A percentile compares a stretch with the other conserved stretches of the same genome.
phyloP scores from a whole-genome alignment of 768 basidiomycete species.

The Hebeloma cylindrosporum region DNA sequence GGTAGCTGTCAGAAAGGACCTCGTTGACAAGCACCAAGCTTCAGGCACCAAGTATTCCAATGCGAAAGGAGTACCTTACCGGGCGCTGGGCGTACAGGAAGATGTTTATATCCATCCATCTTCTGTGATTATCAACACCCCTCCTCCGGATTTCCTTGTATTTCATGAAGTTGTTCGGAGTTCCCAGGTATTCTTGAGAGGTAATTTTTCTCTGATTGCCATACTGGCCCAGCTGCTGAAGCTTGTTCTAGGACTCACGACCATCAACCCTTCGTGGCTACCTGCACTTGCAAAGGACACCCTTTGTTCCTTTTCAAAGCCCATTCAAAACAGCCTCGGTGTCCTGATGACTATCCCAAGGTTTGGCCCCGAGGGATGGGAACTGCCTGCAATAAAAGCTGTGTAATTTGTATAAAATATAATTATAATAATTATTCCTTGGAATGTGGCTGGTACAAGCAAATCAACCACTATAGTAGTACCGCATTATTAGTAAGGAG shows the following conservation, averaged over 20 bases:
- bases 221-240: too few species aligned
- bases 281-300: conserved; percentile 73
- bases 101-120: conserved; percentile 94
- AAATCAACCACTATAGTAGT: too few species aligned
- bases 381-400: conserved; percentile 72
- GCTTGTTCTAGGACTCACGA: conserved; percentile 61
- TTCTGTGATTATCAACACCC: conserved; percentile 63
- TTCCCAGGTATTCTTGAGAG: conserved; percentile 75
- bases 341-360: conserved; percentile 74
- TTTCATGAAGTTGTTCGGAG: conserved; percentile 83
- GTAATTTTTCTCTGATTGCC: conserved; percentile 44
- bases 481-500: neutral
- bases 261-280: conserved; percentile 88
- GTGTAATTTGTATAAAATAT: conserved; percentile 19
- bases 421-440: conserved; percentile 12
- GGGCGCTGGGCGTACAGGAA: conserved; percentile 73
- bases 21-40: conserved; percentile 56
- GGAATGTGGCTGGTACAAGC: neutral
- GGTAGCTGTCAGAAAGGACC: conserved; percentile 87
- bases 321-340: conserved; percentile 66
- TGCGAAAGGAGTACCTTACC: conserved; percentile 80
- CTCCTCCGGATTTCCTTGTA: conserved; percentile 85
- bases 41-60: conserved; percentile 71
- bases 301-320: conserved; percentile 89
- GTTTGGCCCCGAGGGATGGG: conserved; percentile 86